phyloP scores from a whole-genome alignment of 129 eudicot species.

The Tanacetum coccineum region DNA sequence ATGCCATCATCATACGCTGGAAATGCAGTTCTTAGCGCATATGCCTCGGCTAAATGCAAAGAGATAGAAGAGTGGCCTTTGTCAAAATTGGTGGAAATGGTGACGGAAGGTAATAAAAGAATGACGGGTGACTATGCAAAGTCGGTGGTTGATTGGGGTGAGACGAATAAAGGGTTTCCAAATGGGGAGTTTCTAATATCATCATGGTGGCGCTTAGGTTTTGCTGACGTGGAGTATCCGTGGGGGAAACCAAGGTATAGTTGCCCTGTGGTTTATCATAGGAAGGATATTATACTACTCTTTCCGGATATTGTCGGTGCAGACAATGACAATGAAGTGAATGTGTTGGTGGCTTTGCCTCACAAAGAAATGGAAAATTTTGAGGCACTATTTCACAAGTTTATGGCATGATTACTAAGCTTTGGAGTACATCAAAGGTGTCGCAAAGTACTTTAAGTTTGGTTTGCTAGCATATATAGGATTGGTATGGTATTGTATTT shows the following conservation, averaged over 20 bases:
- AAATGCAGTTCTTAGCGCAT: constrained; percentile 71
- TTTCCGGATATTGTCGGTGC: constrained; percentile 56
- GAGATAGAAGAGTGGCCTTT: constrained; percentile 53
- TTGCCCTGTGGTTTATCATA: constrained; percentile 70
- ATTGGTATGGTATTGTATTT: constrained; percentile 7
- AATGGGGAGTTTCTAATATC: constrained; percentile 74
- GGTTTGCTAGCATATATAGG: constrained; percentile 19
- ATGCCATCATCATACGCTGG: constrained; percentile 58
- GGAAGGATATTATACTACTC: constrained; percentile 64
- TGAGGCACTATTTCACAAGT: constrained; percentile 40
- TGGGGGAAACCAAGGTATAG: constrained; percentile 81
- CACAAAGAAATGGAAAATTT: constrained; percentile 66
- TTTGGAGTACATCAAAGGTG: background rate
- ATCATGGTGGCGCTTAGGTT: constrained; percentile 89
- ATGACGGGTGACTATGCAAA: constrained; percentile 59
- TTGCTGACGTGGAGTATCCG: constrained; percentile 64
- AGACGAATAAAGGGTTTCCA: constrained; percentile 66
- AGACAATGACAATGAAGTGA: constrained; percentile 43
- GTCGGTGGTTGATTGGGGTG: constrained; percentile 82
- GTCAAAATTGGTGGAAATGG: constrained; percentile 49
- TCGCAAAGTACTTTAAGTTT: constrained; percentile 1
- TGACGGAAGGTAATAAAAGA: constrained; percentile 50
- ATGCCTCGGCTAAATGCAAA: constrained; percentile 52
- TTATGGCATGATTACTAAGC: constrained; percentile 15
- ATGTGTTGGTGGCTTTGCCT: constrained; percentile 80